Evolutionary conservation across 345 rosid species (phyloP), one percentile per base, ranked within the genome.

Genomic region (Boechera stricta): DNA sequence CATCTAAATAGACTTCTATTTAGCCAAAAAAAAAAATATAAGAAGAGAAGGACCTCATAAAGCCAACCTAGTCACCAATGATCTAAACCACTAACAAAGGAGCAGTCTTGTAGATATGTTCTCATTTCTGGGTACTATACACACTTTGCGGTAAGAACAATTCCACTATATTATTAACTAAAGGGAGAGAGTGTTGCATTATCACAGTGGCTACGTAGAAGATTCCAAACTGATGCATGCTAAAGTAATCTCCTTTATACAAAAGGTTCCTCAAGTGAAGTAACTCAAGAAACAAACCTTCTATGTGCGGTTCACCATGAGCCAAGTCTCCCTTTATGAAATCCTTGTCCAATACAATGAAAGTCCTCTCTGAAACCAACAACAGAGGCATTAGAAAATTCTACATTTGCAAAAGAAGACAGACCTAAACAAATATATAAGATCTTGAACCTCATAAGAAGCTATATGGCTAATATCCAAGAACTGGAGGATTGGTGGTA

Each of bases 291-390:
- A 53, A 77, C 81, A 18, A 58, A 90, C 98, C 99, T 89, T 92
- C 88, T 29, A 84, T 83, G 35, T 86, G 88, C 41, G 99, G 82
- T 54, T 88, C 77, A 9, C 94, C 94, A 77, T 82, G 90, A 82
- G 73, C 74, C 64, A 87, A 84, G 36, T 80, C 78, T 55, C 90
- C 91, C 26, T 82, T 73, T 0, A 91, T 49, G 72, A 89, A 59
- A 44, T 86, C 93, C 81, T 86, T 92, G 78, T 92, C 94, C 79
- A 95, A 73, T 21, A 92, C 86, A 78, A 95, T 92, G 81, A 95
- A 92, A 67, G 98, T 95, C 68, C 87, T 75, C 85, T 95, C 97
- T 95, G 96, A 79, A 70, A 41, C 5, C 26, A 44, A 64, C 55
- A 74, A 10, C 45, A 69, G 18, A 71, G 62, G 45, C 15, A 47